Evolutionary conservation across 2,329 filamentous ascomycete genomes (phyloP).

Genomic region (Nothophoma quercina): DNA sequence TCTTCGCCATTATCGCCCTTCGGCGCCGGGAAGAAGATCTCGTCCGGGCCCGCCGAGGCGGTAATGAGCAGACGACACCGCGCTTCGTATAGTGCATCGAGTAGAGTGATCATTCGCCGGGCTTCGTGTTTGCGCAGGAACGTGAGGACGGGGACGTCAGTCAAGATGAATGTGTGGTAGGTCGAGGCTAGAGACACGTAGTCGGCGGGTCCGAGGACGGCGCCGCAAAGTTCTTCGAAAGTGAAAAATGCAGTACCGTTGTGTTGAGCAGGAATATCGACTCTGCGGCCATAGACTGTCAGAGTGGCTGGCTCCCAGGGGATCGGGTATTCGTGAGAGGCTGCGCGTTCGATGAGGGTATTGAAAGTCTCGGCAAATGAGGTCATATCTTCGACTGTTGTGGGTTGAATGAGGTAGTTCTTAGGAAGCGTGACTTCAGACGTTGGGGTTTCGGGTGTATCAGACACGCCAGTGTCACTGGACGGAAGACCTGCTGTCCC

Average conservation of each 20-base stretch:
- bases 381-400: conserved; percentile 29
- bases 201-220: conserved; percentile 75
- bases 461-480: neutral
- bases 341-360: conserved; percentile 30
- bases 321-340: conserved; percentile 43
- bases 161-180: conserved; percentile 79
- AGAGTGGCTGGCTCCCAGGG: conserved; percentile 57
- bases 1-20: conserved; percentile 13
- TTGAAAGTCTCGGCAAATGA: conserved; percentile 33
- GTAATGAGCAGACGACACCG: conserved; percentile 76
- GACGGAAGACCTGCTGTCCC: conserved; percentile 4
- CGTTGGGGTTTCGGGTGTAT: neutral
- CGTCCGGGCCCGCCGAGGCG: conserved; percentile 72
- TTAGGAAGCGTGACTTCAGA: conserved; percentile 35
- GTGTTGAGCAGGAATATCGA: conserved; percentile 66
- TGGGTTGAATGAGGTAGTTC: conserved; percentile 45
- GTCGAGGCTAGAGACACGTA: conserved; percentile 82
- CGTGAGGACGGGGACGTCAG: conserved; percentile 72
- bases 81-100: conserved; percentile 81
- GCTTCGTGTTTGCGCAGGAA: conserved; percentile 80
- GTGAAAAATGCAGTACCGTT: conserved; percentile 69
- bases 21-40: conserved; percentile 73
- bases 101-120: conserved; percentile 77
- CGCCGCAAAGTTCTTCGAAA: conserved; percentile 72
- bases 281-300: conserved; percentile 68